Evolutionary conservation across 495 filamentous ascomycete species (phyloP), one percentile per base, ranked within the genome.

Genomic region (Neurospora tetraspora): DNA sequence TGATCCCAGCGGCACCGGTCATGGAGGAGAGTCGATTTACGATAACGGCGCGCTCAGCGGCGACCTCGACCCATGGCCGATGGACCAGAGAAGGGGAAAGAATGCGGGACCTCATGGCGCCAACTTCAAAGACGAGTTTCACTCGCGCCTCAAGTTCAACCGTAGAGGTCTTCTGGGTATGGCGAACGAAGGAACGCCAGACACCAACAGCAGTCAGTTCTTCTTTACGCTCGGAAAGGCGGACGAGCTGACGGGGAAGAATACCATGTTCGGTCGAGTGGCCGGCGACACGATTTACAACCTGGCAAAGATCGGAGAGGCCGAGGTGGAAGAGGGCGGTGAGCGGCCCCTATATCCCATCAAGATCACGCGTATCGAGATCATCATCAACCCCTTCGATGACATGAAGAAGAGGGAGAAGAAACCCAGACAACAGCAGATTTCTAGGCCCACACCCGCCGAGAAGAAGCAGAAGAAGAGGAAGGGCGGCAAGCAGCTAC

Each of bases 281-380:
- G 94, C 91, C 47, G 96, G 96, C 5, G 94, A 98, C 72, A 97
- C 94, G 71, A 94, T 99, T 69, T 99, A 94, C 81, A 98, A 97
- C 79, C 80, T 99, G 73, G 88, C 96, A 77, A 93, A 93, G 81
- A 97, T 97, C 83, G 94, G 91, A 11, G 94, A 98, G 77, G 88
- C 88, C 8, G 96, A 98, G 78, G 82, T 94, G 23, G 87, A 89
- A 70, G 92, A 92, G 77, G 91, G 90, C 36, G 88, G 84, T n/a
- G 96, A 98, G 73, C 88, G 92, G 74, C 95, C 95, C 37, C 77
- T 97, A 18, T 99, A 97, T 81, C 92, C 95, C 5, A 86, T 92
- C 36, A 94, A 89, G 80, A 89, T 99, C 71, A 91, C 89, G 0
- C 86, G 87, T 3, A 87, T 91, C 47, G 93, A 98, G 80, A 89